Conservation (phyloP, 2,329 filamentous ascomycete genomes). For the Fusarium secorum region DNA sequence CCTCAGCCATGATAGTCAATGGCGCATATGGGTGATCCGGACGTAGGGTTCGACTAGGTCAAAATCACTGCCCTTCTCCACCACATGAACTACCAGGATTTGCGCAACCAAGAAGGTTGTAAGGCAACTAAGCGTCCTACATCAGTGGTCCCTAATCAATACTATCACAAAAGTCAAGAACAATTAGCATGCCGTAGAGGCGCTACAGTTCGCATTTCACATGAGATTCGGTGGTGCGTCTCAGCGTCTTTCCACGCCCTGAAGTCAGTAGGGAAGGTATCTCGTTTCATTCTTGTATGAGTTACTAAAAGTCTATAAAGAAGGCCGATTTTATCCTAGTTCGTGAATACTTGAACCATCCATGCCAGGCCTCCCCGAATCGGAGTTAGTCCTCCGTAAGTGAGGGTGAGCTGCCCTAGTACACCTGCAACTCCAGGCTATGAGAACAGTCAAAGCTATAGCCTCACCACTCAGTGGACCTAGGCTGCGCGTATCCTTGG, state of each 20-base stretch:
- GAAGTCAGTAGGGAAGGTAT: neutral
- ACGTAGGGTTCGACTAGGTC: neutral
- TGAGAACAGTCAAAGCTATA: neutral
- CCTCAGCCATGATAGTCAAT: no score
- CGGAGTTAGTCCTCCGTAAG: neutral
- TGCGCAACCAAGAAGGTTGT: accelerated
- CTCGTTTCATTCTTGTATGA: neutral
- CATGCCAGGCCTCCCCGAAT: neutral
- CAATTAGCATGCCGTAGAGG: no score
- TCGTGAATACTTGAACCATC: neutral
- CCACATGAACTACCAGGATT: neutral
- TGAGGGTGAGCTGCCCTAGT: neutral
- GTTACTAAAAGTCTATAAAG: neutral
- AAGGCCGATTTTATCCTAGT: no score
- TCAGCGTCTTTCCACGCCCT: neutral
- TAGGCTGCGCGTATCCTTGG: neutral
- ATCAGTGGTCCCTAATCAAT: accelerated
- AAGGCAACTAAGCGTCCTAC: neutral
- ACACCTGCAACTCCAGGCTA: neutral
- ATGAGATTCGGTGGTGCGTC: neutral
- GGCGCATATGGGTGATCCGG: no score
- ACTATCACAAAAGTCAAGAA: accelerated
- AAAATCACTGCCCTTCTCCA: neutral
- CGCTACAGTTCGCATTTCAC: neutral
- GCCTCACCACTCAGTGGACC: neutral